Evolutionary conservation across 2,329 filamentous ascomycete genomes (phyloP), one percentile per base, ranked within the genome.

Genomic region (Diaporthe ampelina): DNA sequence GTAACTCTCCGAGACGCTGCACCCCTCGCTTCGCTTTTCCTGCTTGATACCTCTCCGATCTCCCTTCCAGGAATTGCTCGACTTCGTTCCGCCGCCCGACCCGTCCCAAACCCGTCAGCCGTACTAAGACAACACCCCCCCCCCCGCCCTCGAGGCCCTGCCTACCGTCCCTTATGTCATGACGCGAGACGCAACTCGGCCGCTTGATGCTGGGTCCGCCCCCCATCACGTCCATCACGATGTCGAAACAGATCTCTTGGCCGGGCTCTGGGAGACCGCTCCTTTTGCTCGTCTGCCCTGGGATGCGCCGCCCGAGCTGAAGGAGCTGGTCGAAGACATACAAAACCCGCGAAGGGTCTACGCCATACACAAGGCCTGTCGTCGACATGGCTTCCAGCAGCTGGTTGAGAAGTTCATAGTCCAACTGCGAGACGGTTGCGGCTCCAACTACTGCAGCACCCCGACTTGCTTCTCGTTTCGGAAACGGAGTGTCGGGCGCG

Each of bases 401-500:
- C 83, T 94, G 21, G 90, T 95, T 19, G 91, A 93, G 79, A 91
- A 88, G 92, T 97, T 94, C 80, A 91, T 95, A 67, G 86, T 90
- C 45, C 95, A 98, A 83, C 90, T 98, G n/a, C 91, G 95, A 73
- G 89, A 94, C 77, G 95, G 95, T 76, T 98, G 95, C 81, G 91
- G 90, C 76, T 90, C 89, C 77, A 85, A 88, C 70, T 86, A 88
- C 69, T 98, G 95, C 83, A 87, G 86, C 48, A 96, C 92, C 1
- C 84, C 94, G 19, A 96, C 94, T 19, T 98, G 95, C 84, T 93
- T 96, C 80, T 95, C 92, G 76, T 95, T 91, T 81, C 91, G 94
- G 72, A 93, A 90, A 82, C 90, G 93, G 77, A 85, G 92, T 54
- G 89, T 91, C 35, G 90, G 89, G 45, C 90, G 91, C 76, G 89